Evolutionary conservation across 2,329 filamentous ascomycete species (phyloP).

Genomic region (Stachybotrys chlorohalonatus): DNA sequence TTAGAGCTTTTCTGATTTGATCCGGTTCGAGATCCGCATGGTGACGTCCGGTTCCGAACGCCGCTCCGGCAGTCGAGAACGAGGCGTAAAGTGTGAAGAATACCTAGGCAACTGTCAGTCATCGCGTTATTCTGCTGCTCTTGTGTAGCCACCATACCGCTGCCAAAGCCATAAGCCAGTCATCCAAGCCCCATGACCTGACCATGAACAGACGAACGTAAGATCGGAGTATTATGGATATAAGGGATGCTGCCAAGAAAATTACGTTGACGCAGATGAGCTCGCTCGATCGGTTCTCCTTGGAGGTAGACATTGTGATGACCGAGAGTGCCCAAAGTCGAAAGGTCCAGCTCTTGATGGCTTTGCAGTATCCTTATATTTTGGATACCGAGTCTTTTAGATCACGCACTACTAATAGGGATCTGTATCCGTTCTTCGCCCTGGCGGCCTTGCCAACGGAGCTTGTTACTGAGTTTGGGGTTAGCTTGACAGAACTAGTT

Average conservation of each 20-base stretch:
- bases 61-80: constrained; percentile 19
- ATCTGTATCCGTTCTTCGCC: too few relatives aligned
- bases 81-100: constrained; percentile 15
- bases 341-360: too few relatives aligned
- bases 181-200: constrained; percentile 24
- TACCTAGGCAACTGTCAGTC: neutral
- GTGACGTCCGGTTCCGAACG: constrained; percentile 25
- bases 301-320: neutral
- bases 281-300: constrained; percentile 18
- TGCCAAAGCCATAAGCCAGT: constrained; percentile 25
- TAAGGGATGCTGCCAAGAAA: constrained; percentile 14
- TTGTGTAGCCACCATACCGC: constrained; percentile 9
- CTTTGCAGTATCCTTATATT: too few relatives aligned
- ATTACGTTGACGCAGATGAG: constrained; percentile 21
- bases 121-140: neutral
- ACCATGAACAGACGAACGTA: constrained; percentile 23
- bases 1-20: constrained; percentile 16
- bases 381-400: too few relatives aligned
- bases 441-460: too few relatives aligned
- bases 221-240: constrained; percentile 17
- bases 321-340: neutral
- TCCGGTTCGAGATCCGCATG: constrained; percentile 14
- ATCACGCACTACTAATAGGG: too few relatives aligned
- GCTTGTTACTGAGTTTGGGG: too few relatives aligned
- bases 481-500: too few relatives aligned